A percentile compares a stretch with the other conserved stretches of the same genome.
These are phyloP conservation scores for Zygosaccharomyces bisporus DNA, from an alignment of 805 yeast species.

Conservation along the genomic window DNA sequence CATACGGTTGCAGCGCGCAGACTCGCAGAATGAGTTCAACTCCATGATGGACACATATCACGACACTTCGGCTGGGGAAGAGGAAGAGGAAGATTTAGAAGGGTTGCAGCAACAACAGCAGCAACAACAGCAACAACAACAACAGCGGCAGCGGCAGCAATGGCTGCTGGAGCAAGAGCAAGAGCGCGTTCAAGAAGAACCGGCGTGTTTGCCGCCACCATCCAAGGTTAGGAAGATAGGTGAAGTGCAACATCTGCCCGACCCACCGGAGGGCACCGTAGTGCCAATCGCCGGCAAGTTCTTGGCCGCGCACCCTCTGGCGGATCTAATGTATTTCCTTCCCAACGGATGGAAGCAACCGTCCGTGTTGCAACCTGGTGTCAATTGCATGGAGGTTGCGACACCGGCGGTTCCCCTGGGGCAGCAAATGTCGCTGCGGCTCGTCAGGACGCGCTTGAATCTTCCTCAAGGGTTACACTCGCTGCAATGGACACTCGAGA, in stretches of 20 bases:
- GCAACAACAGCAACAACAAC: no score
- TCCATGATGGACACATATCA: conserved; percentile 8
- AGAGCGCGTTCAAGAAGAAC: neutral
- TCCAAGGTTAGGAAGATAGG: neutral
- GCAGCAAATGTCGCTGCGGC: neutral
- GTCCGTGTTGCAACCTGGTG: conserved; percentile 2
- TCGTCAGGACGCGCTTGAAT: conserved; percentile 7
- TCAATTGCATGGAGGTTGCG: conserved; percentile 13
- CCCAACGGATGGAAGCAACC: conserved; percentile 11
- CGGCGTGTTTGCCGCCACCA: neutral
- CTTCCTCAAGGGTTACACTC: conserved; percentile 9
- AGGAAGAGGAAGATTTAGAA: no score
- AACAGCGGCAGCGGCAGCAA: no score
- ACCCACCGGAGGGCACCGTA: conserved; percentile 1
- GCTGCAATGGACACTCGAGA: conserved; percentile 8
- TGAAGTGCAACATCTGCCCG: neutral
- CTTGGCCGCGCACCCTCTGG: conserved; percentile 4
- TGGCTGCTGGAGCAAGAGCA: no score
- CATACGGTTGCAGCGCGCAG: neutral
- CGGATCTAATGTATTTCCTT: conserved; percentile 8
- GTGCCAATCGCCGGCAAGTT: conserved; percentile 1
- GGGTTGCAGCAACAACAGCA: no score
- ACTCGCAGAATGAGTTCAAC: conserved; percentile 15
- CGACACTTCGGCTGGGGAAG: conserved; percentile 2
- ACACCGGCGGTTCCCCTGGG: conserved; percentile 8